Percentiles rank a stretch among this genome's conserved stretches.
phyloP scores from a whole-genome alignment of 768 basidiomycete species.

The Suillus subalutaceus region DNA sequence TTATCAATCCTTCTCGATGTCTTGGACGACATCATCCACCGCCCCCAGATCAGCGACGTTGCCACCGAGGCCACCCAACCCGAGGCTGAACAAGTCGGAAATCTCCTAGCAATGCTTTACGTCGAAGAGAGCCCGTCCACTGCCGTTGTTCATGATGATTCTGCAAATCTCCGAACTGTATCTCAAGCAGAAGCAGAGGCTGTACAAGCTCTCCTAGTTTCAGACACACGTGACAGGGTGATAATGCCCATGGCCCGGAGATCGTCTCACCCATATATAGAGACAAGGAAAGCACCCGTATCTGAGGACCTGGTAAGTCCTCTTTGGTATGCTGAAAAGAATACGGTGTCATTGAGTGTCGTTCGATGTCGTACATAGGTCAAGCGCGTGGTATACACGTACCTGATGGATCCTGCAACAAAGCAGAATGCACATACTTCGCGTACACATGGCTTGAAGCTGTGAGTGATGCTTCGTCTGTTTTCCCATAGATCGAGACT shows the following conservation, averaged over 20 bases:
- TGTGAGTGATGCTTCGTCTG: conserved; percentile 7
- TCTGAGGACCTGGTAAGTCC: neutral
- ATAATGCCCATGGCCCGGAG: neutral
- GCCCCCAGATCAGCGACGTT: neutral
- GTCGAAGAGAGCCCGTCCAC: neutral
- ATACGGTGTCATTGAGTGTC: neutral
- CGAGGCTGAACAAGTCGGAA: conserved; percentile 1
- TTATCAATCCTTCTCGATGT: neutral
- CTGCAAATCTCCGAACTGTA: neutral
- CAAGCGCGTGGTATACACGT: conserved; percentile 5
- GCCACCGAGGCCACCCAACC: neutral
- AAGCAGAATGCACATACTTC: neutral
- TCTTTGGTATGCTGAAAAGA: neutral
- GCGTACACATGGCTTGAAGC: neutral
- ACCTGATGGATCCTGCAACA: neutral
- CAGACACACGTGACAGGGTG: neutral
- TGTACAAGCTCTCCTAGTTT: neutral
- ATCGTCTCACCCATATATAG: neutral
- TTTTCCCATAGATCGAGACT: too few relatives aligned
- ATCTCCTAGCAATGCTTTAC: neutral
- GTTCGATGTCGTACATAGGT: neutral
- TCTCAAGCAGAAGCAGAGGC: conserved; percentile 1
- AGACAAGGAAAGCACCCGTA: conserved; percentile 1
- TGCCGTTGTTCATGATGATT: neutral
- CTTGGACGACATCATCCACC: neutral